Base-by-base conservation (phyloP, 345 rosid species). In the Populus pruinosa region DNA sequence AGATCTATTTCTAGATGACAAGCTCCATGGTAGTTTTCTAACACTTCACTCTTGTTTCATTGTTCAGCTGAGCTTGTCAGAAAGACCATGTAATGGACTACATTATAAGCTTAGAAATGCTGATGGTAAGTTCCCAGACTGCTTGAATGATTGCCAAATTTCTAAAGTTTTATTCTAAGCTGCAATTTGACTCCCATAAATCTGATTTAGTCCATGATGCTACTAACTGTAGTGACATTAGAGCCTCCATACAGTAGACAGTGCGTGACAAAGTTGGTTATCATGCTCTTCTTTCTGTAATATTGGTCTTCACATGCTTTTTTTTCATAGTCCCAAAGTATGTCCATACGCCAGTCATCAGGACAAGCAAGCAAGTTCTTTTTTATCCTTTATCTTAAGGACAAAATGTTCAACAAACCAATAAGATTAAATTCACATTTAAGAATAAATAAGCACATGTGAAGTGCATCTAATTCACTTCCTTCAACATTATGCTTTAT, bases 11-110 rank as follows among this genome's bases (percentile, higher is more conserved):
- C 68, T 80, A 69, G 62, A 5, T 74, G 23, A 75, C 75, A 38
- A 39, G 18, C 53, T 65, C 61, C 17, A 13, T 69, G 61, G 8
- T 78, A 50, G 39, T 38, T 78, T 59, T 80, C 67, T 38, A 10
- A 44, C 77, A 72, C 62, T 78, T 72, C 23, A 62, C 38, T 55
- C 33, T n/a, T 38, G 41, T 78, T 64, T 67, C 66, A 35, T 81
- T 80, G 25, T 77, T 53, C 87, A 92, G 97, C 73, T 79, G 78
- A 81, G 81, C 74, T 74, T 86, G 21, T 78, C 78, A 13, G 82
- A 73, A 67, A 80, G 81, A 44, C 82, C 78, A 39, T 73, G 62
- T 76, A 76, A 78, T 74, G 80, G 85, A 70, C 84, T 21, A 79
- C 78, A 11, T 36, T 75, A 56, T 82, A 86, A 76, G 66, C 82